Base-by-base conservation (phyloP, 768 basidiomycete species). In the Hygrocybe punicea region DNA sequence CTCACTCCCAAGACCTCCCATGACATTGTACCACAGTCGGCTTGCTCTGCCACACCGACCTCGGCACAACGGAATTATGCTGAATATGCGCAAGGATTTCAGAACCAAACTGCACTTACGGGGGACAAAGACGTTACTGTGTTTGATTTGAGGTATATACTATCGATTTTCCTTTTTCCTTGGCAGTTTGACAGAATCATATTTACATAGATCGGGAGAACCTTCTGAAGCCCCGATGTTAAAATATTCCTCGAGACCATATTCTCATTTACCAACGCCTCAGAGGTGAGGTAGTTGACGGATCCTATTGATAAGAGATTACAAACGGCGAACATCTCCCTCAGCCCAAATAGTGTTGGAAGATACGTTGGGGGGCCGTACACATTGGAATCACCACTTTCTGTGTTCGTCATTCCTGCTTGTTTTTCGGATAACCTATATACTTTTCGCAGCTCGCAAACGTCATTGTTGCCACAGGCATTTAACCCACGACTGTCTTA, bases 181-280 rank as follows among this genome's bases (percentile, higher is more conserved):
- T 29, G 29, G 29, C 8, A 29, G 4, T 4, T 29, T 8, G 4
- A 29, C 4, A 8, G 29, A 4, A 42, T 19, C 19, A 19, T 19
- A 16, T 19, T 42, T 19, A 9, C 9, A 37, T 19, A 47, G 45
- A 6, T 47, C 45, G 4, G 45, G 6, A 47, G 17, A 11, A 45
- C 8, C 11, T 13, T 23, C 29, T 23, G 54, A 47, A 14, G 14
- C 44, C 21, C 13, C 42, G 13, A 24, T 19, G 25, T 56, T 69
- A 6, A 51, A 69, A 13, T 68, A 67, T 54, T 57, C 67, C 16
- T 49, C 66, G 14, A 67, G 62, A 35, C 66, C 63, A 36, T 68
- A 66, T 56, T 69, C 59, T 35, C 73, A 75, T 53, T 63, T 76
- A 35, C 73, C 73, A 25, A 76, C 74, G 19, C 74, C 74, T 19